Conservation (phyloP, 768 basidiomycete species). For the Cubamyces lactineus region DNA sequence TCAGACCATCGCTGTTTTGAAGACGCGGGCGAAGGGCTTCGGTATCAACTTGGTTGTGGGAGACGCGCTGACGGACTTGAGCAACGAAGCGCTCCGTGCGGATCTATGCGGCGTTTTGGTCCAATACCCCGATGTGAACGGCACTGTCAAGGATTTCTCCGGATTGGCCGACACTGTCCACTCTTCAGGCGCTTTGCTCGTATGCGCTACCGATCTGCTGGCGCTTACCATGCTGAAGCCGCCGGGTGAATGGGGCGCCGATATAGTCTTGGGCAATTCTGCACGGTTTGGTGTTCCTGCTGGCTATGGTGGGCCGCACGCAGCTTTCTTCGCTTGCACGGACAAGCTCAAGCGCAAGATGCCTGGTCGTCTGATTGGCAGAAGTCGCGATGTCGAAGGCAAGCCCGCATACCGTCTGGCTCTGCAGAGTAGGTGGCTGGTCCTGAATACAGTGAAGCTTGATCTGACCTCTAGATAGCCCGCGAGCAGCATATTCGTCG, state of each 20-base stretch:
- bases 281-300: constrained; percentile 96
- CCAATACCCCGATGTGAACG: constrained; percentile 94
- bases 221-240: constrained; percentile 92
- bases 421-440: constrained; percentile 74
- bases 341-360: constrained; percentile 95
- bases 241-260: constrained; percentile 98
- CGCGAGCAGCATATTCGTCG: constrained; percentile 97
- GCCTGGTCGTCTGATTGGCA: constrained; percentile 96
- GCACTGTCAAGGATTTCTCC: constrained; percentile 74
- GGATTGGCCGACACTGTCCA: constrained; percentile 71
- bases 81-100: constrained; percentile 54
- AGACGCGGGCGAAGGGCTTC: constrained; percentile 91
- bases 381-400: constrained; percentile 83
- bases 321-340: constrained; percentile 94
- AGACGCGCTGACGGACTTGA: constrained; percentile 53
- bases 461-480: constrained; percentile 48
- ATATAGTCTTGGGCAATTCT: constrained; percentile 93
- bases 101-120: constrained; percentile 87
- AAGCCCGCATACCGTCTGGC: constrained; percentile 90
- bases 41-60: constrained; percentile 81
- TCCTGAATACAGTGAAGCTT: not conserved
- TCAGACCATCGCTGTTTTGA: constrained; percentile 89
- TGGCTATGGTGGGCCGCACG: constrained; percentile 98
- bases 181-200: constrained; percentile 74
- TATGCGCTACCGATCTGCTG: constrained; percentile 89